Evolutionary conservation across 2,329 filamentous ascomycete species (phyloP).

Genomic region (Penicillium sp.): DNA sequence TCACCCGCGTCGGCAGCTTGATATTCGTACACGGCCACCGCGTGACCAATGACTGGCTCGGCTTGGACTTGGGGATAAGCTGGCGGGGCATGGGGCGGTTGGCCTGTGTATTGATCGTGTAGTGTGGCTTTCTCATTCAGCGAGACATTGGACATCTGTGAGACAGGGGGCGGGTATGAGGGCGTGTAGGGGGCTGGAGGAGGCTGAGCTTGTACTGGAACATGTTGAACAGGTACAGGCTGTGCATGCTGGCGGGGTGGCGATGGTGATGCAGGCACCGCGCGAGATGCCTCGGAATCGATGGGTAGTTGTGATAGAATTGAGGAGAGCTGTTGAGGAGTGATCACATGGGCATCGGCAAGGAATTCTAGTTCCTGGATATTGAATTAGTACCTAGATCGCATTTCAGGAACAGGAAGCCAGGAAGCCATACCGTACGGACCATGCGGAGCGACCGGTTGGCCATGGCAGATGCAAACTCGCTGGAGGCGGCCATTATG

Average conservation of each 20-base stretch:
- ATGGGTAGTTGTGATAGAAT: constrained; percentile 73
- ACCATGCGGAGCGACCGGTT: constrained; percentile 85
- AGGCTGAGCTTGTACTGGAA: constrained; percentile 26
- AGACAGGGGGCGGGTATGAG: constrained; percentile 40
- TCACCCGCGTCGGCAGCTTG: constrained; percentile 76
- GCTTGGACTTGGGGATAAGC: constrained; percentile 51
- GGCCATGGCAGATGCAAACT: constrained; percentile 56
- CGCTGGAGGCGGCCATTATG: constrained; percentile 35
- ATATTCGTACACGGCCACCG: constrained; percentile 82
- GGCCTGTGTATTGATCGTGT: constrained; percentile 29
- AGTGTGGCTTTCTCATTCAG: constrained; percentile 44
- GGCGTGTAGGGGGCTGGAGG: constrained; percentile 37
- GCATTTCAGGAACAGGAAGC: constrained; percentile 3
- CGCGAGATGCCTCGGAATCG: constrained; percentile 25
- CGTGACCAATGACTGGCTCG: constrained; percentile 65
- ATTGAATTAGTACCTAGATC: constrained; percentile 7
- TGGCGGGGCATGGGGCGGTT: constrained; percentile 50
- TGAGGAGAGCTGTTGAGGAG: constrained; percentile 68
- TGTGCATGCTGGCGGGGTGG: constrained; percentile 32
- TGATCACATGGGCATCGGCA: constrained; percentile 76
- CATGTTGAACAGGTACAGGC: constrained; percentile 12
- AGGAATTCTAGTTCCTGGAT: constrained; percentile 84
- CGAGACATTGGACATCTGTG: constrained; percentile 38
- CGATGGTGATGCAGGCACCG: constrained; percentile 18
- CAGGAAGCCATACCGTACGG: constrained; percentile 64